phyloP scores from a whole-genome alignment of 208 protist species.

The Balamuthia mandrillaris region DNA sequence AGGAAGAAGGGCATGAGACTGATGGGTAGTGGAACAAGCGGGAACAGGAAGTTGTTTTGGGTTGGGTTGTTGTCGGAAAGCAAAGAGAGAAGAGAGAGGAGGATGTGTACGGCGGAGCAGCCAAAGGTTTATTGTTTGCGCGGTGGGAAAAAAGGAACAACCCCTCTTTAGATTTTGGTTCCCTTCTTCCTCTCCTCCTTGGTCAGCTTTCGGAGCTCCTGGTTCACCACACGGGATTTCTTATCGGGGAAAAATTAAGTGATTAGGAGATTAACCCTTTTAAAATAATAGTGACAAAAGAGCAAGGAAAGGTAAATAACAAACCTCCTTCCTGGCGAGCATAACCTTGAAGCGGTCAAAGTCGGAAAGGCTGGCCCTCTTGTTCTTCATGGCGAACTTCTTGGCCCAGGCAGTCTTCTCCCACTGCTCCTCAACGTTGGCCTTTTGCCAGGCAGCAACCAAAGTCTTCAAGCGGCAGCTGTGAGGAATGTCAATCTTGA shows the following conservation, averaged over 20 bases:
- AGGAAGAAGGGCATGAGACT: too few species aligned
- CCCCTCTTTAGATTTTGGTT: background rate
- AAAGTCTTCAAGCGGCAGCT: background rate
- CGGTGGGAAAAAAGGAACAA: background rate
- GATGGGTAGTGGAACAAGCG: too few species aligned
- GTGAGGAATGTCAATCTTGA: slow-evolving; percentile 35
- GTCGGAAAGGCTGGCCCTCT: slow-evolving; percentile 43
- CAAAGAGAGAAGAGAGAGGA: too few species aligned
- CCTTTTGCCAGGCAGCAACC: too few species aligned
- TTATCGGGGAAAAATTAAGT: background rate
- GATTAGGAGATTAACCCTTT: background rate
- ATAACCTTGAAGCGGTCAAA: slow-evolving; percentile 63
- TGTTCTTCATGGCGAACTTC: slow-evolving; percentile 33
- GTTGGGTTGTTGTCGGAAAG: too few species aligned
- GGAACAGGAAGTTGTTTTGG: too few species aligned
- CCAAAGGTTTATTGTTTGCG: too few species aligned
- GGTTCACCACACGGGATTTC: slow-evolving; percentile 7
- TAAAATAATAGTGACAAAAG: background rate
- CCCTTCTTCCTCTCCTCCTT: background rate
- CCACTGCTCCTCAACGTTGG: slow-evolving; percentile 46
- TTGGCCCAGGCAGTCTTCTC: slow-evolving; percentile 43
- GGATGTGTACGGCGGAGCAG: too few species aligned
- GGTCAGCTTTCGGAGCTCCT: slow-evolving; percentile 6
- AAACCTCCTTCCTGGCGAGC: slow-evolving; percentile 31
- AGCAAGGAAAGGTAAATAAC: background rate